These are phyloP conservation scores for Colletotrichum sidae DNA, from an alignment of 2,329 filamentous ascomycete species.

Conservation along the genomic window DNA sequence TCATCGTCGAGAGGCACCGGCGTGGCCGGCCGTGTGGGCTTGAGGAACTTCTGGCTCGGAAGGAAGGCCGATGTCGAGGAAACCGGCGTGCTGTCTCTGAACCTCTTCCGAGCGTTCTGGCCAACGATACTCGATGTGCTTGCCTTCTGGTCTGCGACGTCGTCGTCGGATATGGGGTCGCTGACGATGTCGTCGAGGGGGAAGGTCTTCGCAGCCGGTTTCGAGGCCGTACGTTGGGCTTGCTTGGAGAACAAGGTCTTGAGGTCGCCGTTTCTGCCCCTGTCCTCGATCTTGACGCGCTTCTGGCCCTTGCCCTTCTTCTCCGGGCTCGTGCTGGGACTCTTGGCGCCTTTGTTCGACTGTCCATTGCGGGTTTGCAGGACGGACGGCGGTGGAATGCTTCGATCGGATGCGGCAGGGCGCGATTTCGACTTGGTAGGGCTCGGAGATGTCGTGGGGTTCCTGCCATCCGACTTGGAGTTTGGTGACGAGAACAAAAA, in stretches of 20 bases:
- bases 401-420: neutral
- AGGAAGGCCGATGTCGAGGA: slow-evolving; percentile 36
- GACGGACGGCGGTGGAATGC: slow-evolving; percentile 37
- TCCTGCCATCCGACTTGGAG: slow-evolving; percentile 48
- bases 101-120: slow-evolving; percentile 65
- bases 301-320: slow-evolving; percentile 54
- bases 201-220: slow-evolving; percentile 45
- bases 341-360: slow-evolving; percentile 45
- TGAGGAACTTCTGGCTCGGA: slow-evolving; percentile 65
- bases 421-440: slow-evolving; percentile 48
- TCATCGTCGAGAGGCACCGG: slow-evolving; percentile 60
- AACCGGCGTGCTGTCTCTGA: slow-evolving; percentile 49
- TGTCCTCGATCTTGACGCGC: slow-evolving; percentile 56
- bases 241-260: slow-evolving; percentile 72
- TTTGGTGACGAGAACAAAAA: slow-evolving; percentile 66
- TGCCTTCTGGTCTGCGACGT: slow-evolving; percentile 62
- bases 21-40: slow-evolving; percentile 50
- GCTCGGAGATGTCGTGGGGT: slow-evolving; percentile 54
- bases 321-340: slow-evolving; percentile 59
- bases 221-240: slow-evolving; percentile 56
- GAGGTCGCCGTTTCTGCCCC: slow-evolving; percentile 67
- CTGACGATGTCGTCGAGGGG: slow-evolving; percentile 62
- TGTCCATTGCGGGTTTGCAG: slow-evolving; percentile 41
- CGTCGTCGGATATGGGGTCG: slow-evolving; percentile 71
- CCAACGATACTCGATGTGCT: slow-evolving; percentile 67